Evolutionary conservation across 176 grass and related monocot species (phyloP).

Genomic region (Panicum miliaceum): DNA sequence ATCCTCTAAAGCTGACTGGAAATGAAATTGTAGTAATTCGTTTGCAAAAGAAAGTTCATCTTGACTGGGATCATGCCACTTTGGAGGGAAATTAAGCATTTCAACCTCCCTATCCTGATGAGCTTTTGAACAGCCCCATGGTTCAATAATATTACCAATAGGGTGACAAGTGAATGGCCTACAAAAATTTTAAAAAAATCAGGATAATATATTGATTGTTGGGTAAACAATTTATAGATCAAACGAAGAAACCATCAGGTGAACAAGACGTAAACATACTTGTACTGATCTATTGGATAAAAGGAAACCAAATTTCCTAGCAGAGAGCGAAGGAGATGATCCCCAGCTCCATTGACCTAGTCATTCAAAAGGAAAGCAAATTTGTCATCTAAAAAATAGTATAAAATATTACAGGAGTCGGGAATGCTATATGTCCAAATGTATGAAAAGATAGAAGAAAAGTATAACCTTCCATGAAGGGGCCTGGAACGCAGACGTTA

Average conservation of each 20-base stretch:
- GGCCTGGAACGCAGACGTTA: conserved; percentile 80
- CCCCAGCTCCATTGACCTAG: conserved; percentile 92
- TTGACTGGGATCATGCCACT: conserved; percentile 83
- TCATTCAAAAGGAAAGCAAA: conserved; percentile 36
- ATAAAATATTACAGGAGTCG: conserved; percentile 20
- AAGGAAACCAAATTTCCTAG: conserved; percentile 82
- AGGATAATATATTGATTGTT: conserved; percentile 14
- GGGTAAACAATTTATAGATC: conserved; percentile 29
- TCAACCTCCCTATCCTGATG: conserved; percentile 54
- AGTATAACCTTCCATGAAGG: conserved; percentile 91
- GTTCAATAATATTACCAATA: conserved; percentile 71
- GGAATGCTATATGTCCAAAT: neutral
- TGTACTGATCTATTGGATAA: conserved; percentile 86
- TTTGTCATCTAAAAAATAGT: conserved; percentile 2
- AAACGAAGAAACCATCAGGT: conserved; percentile 39
- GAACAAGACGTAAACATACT: conserved; percentile 56
- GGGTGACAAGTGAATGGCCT: conserved; percentile 68
- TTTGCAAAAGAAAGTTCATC: conserved; percentile 92
- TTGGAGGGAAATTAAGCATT: conserved; percentile 63
- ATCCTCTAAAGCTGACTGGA: conserved; percentile 84
- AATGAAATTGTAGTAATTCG: conserved; percentile 81
- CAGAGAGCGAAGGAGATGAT: conserved; percentile 86
- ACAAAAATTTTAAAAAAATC: conserved; percentile 7
- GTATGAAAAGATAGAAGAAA: conserved; percentile 25
- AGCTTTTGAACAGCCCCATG: conserved; percentile 89